A percentile compares a stretch with the other conserved stretches of the same genome.
phyloP scores from a whole-genome alignment of 441 rosid species.

The Viola pubescens region DNA sequence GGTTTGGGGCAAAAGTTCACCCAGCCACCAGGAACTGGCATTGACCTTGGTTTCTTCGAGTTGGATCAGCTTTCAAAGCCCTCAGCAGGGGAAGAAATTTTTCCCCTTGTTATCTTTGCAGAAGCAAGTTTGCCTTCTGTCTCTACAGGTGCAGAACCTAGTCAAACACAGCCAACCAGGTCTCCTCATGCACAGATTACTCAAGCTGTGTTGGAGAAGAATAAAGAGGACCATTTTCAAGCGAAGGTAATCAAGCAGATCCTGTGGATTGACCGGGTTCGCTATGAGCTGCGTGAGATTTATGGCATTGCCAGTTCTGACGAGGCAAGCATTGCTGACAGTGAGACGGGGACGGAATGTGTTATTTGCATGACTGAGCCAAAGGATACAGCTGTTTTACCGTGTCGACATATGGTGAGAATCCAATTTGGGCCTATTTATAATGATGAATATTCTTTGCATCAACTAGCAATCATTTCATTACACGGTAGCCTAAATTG shows the following conservation, averaged over 20 bases:
- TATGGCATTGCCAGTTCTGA: conserved; percentile 58
- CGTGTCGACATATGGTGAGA: conserved; percentile 90
- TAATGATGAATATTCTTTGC: conserved; percentile 2
- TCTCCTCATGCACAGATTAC: conserved; percentile 62
- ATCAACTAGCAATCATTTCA: not conserved
- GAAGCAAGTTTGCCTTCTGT: conserved; percentile 35
- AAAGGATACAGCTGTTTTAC: conserved; percentile 67
- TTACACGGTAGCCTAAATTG: too few species aligned
- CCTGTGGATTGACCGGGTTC: conserved; percentile 67
- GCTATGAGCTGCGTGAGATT: conserved; percentile 73
- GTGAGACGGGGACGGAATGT: conserved; percentile 69
- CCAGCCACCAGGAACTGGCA: conserved; percentile 73
- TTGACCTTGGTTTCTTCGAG: conserved; percentile 65
- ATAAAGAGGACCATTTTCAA: conserved; percentile 32
- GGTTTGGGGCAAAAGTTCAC: conserved; percentile 56
- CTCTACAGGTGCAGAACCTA: conserved; percentile 17
- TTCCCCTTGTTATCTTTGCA: conserved; percentile 73
- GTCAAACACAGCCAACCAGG: conserved; percentile 20
- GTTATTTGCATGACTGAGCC: conserved; percentile 82
- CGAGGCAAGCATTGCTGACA: conserved; percentile 39
- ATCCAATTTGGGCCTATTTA: conserved; percentile 4
- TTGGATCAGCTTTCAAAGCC: conserved; percentile 59
- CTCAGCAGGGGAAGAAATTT: conserved; percentile 46
- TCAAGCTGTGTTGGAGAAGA: conserved; percentile 61
- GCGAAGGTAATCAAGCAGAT: conserved; percentile 68